Evolutionary conservation across 257 asterid genomes (phyloP), one percentile per base, ranked within the genome.

Genomic region (Jasminum sambac): DNA sequence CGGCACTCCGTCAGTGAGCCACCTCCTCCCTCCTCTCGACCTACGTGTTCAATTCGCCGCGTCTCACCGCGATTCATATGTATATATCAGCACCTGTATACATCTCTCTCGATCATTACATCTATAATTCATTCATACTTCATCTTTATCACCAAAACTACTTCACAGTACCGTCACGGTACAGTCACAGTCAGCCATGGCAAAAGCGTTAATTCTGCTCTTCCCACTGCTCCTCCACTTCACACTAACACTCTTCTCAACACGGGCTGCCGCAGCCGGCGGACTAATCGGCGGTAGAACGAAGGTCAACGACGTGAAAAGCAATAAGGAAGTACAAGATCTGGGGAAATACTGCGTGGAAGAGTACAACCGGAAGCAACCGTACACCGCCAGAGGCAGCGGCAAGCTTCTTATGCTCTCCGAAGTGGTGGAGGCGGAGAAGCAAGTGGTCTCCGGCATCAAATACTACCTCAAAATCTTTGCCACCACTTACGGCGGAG

Each of bases 381-480:
- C 65, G 76, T 10, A n/a, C 4, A 60, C 67, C 39, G 67, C 30
- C n/a, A 71, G 71, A 71, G 67, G 72, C 40, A 11, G 67, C 55
- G 11, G 14, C 14, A 77, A 72, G 71, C 72, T 77, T 0, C 78
- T 87, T 24, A 52, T 21, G 8, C 87, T 89, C 76, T 44, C 81
- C 0, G 59, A 74, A 44, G 96, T 91, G 46, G 83, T 84, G 72
- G 87, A 72, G 69, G 97, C 93, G 0, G 84, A 89, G 82, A 77
- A 79, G 14, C 97, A 91, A 79, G 97, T 91, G 37, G 93, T 91
- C 24, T 67, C 96, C 21, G 96, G 96, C 14, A 72, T 86, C 52
- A 91, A 89, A 36, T 89, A 89, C 65, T 87, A 87, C 68, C 85
- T 91, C 41, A 82, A 74, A 71, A 84, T 91, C 76, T 66, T 81